Evolutionary conservation across 257 asterid genomes (phyloP).

Genomic region (Gentiana dahurica): DNA sequence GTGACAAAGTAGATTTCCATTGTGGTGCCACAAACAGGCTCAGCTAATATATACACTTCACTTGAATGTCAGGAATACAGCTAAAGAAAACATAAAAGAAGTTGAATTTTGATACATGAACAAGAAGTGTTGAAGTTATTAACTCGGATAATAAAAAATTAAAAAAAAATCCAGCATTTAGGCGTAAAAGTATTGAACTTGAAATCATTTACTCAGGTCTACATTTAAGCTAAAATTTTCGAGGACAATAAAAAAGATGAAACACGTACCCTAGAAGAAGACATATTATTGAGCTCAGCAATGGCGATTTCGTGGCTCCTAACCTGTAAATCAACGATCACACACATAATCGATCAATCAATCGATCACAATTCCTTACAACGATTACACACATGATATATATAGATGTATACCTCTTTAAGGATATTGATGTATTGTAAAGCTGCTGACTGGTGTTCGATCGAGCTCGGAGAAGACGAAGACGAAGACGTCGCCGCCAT

Average conservation of each 20-base stretch:
- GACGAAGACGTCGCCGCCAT: conserved; percentile 8
- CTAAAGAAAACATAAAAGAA: no score
- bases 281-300: conserved; percentile 51
- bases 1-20: no score
- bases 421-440: conserved; percentile 8
- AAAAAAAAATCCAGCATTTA: background rate
- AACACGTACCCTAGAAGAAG: conserved; percentile 42
- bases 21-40: no score
- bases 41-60: no score
- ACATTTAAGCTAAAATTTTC: no score
- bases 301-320: conserved; percentile 64
- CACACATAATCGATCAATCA: no score
- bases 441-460: conserved; percentile 3
- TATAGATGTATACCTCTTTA: conserved; percentile 1
- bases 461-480: background rate
- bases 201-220: no score
- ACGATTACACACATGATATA: background rate
- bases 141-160: background rate
- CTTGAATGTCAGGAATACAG: no score
- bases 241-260: background rate
- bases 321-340: conserved; percentile 20
- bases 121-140: no score
- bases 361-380: background rate
- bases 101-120: no score
- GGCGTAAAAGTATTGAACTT: no score